Percentiles rank a stretch among this genome's conserved stretches.
phyloP scores from a whole-genome alignment of 106 monocot genomes.

The Dioscorea zingiberensis region DNA sequence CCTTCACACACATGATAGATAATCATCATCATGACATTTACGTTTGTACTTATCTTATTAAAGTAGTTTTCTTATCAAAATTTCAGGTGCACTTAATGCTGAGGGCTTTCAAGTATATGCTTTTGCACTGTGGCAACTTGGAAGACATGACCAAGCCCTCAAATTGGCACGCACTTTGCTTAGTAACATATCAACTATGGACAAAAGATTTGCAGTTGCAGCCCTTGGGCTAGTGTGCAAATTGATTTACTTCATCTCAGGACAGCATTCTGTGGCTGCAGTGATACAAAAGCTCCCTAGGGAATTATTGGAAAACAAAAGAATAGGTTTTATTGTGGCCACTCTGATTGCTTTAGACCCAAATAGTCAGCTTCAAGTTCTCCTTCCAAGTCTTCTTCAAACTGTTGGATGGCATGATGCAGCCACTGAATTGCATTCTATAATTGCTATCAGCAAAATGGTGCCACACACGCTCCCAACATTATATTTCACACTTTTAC shows the following conservation, averaged over 20 bases:
- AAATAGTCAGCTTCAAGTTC: conserved; percentile 37
- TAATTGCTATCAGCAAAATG: conserved; percentile 60
- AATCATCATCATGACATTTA: too few relatives aligned
- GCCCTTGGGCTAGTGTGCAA: conserved; percentile 67
- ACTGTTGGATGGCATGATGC: conserved; percentile 30
- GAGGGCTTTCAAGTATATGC: conserved; percentile 76
- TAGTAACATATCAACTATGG: conserved; percentile 44
- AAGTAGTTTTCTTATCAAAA: not conserved
- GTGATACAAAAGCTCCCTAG: conserved; percentile 47
- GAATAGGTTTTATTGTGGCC: conserved; percentile 40
- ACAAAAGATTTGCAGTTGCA: conserved; percentile 34
- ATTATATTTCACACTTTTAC: too few relatives aligned
- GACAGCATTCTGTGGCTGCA: conserved; percentile 42
- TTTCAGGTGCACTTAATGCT: conserved; percentile 52
- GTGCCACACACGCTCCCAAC: conserved; percentile 19
- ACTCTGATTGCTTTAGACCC: conserved; percentile 59
- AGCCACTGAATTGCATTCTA: conserved; percentile 45
- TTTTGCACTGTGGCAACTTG: conserved; percentile 73
- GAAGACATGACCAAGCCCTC: conserved; percentile 54
- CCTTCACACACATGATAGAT: too few relatives aligned
- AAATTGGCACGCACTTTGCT: conserved; percentile 47
- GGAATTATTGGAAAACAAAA: conserved; percentile 36
- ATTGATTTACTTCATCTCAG: conserved; percentile 59
- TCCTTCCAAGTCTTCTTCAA: conserved; percentile 23
- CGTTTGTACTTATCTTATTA: too few relatives aligned